These are phyloP conservation scores for Aschersonia sp. DNA, from an alignment of 2,329 filamentous ascomycete genomes.

Conservation along the genomic window DNA sequence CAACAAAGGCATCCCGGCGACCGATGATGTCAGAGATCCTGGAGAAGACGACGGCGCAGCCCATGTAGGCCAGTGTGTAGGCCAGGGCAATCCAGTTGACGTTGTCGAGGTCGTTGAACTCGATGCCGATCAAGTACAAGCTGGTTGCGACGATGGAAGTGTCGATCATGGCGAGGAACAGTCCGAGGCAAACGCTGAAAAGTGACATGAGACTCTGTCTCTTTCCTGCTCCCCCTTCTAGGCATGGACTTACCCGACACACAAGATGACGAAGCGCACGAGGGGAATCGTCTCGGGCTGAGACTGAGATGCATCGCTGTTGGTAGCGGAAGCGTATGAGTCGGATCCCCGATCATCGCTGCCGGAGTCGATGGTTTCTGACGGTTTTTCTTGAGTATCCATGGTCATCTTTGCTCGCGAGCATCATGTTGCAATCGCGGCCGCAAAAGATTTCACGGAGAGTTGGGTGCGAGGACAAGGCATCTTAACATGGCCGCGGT, in stretches of 20 bases:
- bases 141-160: slow-evolving; percentile 46
- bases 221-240: not conserved
- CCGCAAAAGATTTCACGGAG: no score
- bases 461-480: no score
- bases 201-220: not conserved
- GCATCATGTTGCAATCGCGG: not conserved
- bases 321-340: not conserved
- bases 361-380: not conserved
- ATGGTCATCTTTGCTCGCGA: not conserved
- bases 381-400: not conserved
- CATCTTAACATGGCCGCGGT: not conserved
- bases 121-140: slow-evolving; percentile 36
- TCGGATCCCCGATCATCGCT: not conserved
- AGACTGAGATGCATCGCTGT: not conserved
- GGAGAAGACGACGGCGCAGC: slow-evolving; percentile 41
- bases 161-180: slow-evolving; percentile 45
- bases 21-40: slow-evolving; percentile 40
- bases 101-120: slow-evolving; percentile 28
- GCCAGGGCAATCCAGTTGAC: slow-evolving; percentile 42
- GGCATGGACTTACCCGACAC: not conserved
- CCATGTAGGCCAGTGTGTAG: slow-evolving; percentile 41
- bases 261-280: not conserved
- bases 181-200: slow-evolving; percentile 31
- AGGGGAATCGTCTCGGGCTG: not conserved
- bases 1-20: slow-evolving; percentile 33